These are phyloP conservation scores for Annulohypoxylon bovei DNA, from an alignment of 495 filamentous ascomycete species.

Conservation along the genomic window DNA sequence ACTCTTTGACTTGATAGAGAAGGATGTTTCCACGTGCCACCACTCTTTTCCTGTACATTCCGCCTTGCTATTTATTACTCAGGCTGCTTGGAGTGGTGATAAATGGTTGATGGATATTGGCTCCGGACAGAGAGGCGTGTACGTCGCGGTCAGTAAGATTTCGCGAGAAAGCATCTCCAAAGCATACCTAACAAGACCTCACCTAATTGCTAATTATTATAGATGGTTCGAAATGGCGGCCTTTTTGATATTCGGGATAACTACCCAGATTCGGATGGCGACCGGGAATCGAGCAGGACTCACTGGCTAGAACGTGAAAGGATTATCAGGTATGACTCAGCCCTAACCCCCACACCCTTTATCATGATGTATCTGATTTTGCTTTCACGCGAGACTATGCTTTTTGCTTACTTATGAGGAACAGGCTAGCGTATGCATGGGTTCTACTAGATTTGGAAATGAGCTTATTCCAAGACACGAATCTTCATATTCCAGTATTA, in stretches of 20 bases:
- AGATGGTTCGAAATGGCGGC: constrained; percentile 21
- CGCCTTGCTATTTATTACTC: constrained; percentile 14
- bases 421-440: constrained; percentile 23
- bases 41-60: constrained; percentile 6
- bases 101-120: constrained; percentile 28
- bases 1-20: constrained; percentile 17
- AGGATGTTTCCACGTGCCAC: constrained; percentile 19
- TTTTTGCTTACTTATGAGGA: background rate
- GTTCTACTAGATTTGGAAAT: constrained; percentile 17
- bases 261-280: constrained; percentile 2
- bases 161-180: background rate
- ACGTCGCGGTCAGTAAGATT: constrained; percentile 16
- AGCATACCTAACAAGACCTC: background rate
- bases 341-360: background rate
- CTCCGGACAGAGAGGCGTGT: constrained; percentile 14
- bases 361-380: too few relatives aligned
- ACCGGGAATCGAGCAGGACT: background rate
- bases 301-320: constrained; percentile 18
- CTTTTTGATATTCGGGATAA: constrained; percentile 10
- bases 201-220: background rate
- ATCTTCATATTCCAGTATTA: constrained; percentile 14
- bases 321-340: constrained; percentile 1
- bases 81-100: constrained; percentile 21
- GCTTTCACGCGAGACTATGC: background rate
- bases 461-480: constrained; percentile 18